Evolutionary conservation across 2,329 filamentous ascomycete genomes (phyloP).

Genomic region (Xenoacremonium recifei): DNA sequence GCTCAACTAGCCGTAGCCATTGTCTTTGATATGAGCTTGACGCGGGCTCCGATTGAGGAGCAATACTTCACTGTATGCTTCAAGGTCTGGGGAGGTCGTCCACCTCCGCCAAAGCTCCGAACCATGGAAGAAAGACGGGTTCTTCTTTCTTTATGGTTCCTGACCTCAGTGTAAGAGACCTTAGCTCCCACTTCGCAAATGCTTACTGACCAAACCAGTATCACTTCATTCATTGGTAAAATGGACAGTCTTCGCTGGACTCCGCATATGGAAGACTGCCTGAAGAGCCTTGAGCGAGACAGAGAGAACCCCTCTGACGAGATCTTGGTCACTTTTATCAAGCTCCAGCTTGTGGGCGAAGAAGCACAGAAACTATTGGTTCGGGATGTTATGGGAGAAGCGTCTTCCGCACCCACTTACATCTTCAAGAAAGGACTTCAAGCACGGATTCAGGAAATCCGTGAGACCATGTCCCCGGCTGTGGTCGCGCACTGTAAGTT

Average conservation of each 20-base stretch:
- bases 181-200: background rate
- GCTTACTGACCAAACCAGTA: conserved; percentile 22
- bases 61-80: conserved; percentile 35
- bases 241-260: conserved; percentile 57
- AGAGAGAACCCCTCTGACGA: conserved; percentile 49
- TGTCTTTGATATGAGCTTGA: conserved; percentile 46
- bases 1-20: conserved; percentile 42
- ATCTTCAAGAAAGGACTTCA: conserved; percentile 32
- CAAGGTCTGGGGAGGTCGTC: conserved; percentile 31
- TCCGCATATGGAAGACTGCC: conserved; percentile 55
- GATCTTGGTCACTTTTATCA: conserved; percentile 38
- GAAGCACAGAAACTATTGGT: conserved; percentile 33
- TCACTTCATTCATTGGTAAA: conserved; percentile 41
- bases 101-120: conserved; percentile 29
- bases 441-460: conserved; percentile 26
- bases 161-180: conserved; percentile 33
- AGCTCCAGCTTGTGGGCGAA: conserved; percentile 40
- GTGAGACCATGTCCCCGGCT: conserved; percentile 18
- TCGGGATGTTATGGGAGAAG: conserved; percentile 27
- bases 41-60: conserved; percentile 35
- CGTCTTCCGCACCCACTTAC: conserved; percentile 27
- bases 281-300: conserved; percentile 43
- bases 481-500: conserved; percentile 29
- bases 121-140: conserved; percentile 51
- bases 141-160: conserved; percentile 45